These are phyloP conservation scores for Dalbergia cultrata DNA, from an alignment of 306 rosid species.

Conservation along the genomic window DNA sequence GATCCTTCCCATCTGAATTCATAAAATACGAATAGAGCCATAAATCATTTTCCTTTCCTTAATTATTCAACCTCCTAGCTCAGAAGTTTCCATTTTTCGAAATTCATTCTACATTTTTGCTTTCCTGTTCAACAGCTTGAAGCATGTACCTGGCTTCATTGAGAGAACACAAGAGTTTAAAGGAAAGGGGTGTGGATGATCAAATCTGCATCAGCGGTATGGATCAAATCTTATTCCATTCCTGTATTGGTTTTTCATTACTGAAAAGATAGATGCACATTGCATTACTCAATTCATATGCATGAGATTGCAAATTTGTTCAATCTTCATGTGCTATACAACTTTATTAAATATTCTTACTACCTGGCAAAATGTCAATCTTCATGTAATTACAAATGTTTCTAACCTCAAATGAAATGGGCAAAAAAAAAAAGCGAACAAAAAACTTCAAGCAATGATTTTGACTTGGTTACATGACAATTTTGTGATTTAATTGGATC, in stretches of 20 bases:
- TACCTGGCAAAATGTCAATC: too few species aligned
- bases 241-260: neutral
- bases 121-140: slow-evolving; percentile 57
- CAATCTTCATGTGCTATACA: neutral
- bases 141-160: slow-evolving; percentile 86
- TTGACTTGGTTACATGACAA: neutral
- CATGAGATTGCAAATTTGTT: neutral
- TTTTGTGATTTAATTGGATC: slow-evolving; percentile 8
- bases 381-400: too few species aligned
- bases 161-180: slow-evolving; percentile 74
- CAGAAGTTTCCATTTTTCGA: neutral
- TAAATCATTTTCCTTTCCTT: too few species aligned
- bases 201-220: slow-evolving; percentile 76
- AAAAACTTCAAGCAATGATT: too few species aligned
- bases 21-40: too few species aligned
- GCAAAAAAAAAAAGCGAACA: too few species aligned
- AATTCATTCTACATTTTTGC: neutral
- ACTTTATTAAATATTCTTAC: too few species aligned
- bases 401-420: too few species aligned
- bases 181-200: slow-evolving; percentile 68
- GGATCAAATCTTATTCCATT: neutral
- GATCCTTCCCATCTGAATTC: too few species aligned
- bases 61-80: too few species aligned
- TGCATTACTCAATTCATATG: slow-evolving; percentile 9
- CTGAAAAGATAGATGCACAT: neutral